Base-by-base conservation (phyloP, 495 filamentous ascomycete species). In the Lophiostoma macrostomum region DNA sequence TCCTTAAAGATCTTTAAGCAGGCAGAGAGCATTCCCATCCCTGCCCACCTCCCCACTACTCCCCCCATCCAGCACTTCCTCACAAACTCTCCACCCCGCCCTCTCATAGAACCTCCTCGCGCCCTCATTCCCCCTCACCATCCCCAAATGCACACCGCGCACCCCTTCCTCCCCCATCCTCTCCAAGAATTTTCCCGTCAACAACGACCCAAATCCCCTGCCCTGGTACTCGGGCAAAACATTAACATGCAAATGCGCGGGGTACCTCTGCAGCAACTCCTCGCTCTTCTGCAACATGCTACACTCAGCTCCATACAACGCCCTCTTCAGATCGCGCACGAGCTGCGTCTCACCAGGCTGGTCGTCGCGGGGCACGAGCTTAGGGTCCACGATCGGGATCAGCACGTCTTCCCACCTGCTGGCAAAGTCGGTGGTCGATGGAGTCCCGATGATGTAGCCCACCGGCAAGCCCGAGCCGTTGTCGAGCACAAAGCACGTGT, bases 91-190 rank as follows among this genome's bases (percentile, higher is more conserved):
- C n/a, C 54, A 60, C 10, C 56, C 56, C 5, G 44, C n/a, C 13
- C 51, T 23, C 38, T 55, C 56, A 45, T 60, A 60, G 29, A 60
- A 60, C 22, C 38, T 37, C 23, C 23, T 48, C n/a, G 56, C 56
- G 22, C 30, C 30, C 8, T 0, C 25, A 32, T 60, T 60, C 14
- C 4, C 19, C 16, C 16, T 29, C 4, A 49, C 44, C 44, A 60
- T 50, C 1, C 50, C 56, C 2, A 60, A 20, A 55, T 60, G 56
- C 1, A 60, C 50, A 14, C 56, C 56, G 1, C 20, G 13, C 1
- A 19, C 48, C 3, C 49, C 48, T 6, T 40, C 18, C 30, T 28
- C 38, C n/a, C 40, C 46, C 12, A 59, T 18, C 29, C 23, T 43
- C 6, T 50, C 25, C 12, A 55, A 22, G 39, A 50, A 60, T 1